Evolutionary conservation across 1,284 basidiomycete genomes (phyloP), one percentile per base, ranked within the genome.

Genomic region (Sanghuangporus sanghuang): DNA sequence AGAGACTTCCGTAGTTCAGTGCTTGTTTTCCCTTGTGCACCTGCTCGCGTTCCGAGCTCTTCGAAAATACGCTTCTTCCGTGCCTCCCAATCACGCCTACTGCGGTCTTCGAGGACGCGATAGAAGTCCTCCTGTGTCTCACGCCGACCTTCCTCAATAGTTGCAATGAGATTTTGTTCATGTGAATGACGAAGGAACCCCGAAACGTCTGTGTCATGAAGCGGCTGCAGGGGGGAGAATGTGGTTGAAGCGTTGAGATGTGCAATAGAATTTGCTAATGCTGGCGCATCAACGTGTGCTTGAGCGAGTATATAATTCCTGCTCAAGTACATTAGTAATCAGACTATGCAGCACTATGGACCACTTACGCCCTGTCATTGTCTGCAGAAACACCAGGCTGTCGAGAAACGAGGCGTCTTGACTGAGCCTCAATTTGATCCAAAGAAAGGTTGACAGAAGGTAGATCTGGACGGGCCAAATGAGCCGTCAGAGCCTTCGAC

Each of bases 401-500:
- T 57, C 86, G 82, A 44, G 87, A 85, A 14, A 93, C 89, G 21
- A 95, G 84, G 53, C 89, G 81, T 23, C 92, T 81, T 0, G 90
- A 92, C 75, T 96, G 93, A 0, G 89, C 88, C 73, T 97, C 93
- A 68, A 97, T 92, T 77, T 97, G 93, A 75, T 96, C 93, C 46
- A 97, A 81, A 3, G 92, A 92, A 56, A 96, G 86, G 67, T 93
- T 86, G 40, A 97, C 88, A 3, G 88, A 84, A 7, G 95, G 95
- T 1, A 97, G 77, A 68, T 95, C 91, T 4, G 89, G 87, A 48
- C 84, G 80, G 6, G 86, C 81, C 38, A 93, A 76, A 72, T 93
- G 89, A 0, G 88, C 85, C 11, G 86, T 92, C 49, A 93, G 81
- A 32, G 84, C 85, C 69, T 83, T 86, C 5, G 90, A 91, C 42